Evolutionary conservation across 139 green algal genomes (phyloP).

Genomic region (Cymbomonas tetramitiformis): DNA sequence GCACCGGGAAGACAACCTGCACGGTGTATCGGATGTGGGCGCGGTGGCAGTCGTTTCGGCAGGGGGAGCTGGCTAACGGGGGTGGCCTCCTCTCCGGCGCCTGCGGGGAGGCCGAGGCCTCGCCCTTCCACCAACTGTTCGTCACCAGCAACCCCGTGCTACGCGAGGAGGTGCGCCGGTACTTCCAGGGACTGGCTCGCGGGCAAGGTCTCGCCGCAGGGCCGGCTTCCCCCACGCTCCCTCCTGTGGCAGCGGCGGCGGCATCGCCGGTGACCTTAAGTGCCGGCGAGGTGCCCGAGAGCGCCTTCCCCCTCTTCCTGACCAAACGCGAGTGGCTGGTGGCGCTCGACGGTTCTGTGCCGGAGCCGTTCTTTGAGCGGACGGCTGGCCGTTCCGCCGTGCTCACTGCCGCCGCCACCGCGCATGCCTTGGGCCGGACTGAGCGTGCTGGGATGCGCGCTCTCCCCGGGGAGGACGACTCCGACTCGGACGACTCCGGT

Average conservation of each 20-base stretch:
- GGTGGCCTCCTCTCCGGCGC: neutral
- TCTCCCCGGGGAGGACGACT: conserved; percentile 25
- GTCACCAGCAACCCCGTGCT: conserved; percentile 44
- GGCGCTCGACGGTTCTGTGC: conserved; percentile 45
- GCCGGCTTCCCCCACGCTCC: neutral
- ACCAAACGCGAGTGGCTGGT: conserved; percentile 38
- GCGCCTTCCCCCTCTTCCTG: conserved; percentile 56
- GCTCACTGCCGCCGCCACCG: neutral
- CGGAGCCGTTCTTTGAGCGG: conserved; percentile 47
- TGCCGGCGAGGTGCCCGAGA: too few species aligned
- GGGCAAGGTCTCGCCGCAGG: neutral
- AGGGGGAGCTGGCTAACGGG: neutral
- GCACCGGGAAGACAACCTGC: conserved; percentile 62
- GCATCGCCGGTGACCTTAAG: too few species aligned
- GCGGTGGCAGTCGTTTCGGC: conserved; percentile 28
- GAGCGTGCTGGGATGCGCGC: neutral
- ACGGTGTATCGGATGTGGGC: conserved; percentile 48
- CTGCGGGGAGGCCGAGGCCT: neutral
- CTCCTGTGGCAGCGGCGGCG: neutral
- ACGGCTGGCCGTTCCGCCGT: neutral
- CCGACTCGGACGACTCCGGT: neutral
- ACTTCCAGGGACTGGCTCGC: conserved; percentile 38
- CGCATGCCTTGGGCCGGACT: neutral
- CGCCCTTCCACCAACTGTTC: conserved; percentile 36
- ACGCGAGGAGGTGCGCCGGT: conserved; percentile 33